phyloP scores from a whole-genome alignment of 768 basidiomycete species.

The Grammothele lineata region DNA sequence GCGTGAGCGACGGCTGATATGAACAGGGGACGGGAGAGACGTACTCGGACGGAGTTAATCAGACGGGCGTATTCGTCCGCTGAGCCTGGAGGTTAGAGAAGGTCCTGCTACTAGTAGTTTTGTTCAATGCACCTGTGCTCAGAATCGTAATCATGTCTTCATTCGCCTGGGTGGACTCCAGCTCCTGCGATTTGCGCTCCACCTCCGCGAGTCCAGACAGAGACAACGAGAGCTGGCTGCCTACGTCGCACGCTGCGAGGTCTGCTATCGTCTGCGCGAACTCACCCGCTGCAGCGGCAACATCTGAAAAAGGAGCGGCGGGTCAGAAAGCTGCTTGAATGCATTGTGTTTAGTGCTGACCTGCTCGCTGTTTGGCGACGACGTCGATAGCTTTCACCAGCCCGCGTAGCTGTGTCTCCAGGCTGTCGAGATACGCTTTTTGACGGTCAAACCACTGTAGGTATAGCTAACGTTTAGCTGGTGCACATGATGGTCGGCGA shows the following conservation, averaged over 20 bases:
- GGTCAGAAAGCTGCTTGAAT: background rate
- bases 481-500: background rate
- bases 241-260: conserved; percentile 73
- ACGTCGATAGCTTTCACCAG: conserved; percentile 83
- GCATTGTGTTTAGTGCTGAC: conserved; percentile 38
- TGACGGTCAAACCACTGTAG: conserved; percentile 93
- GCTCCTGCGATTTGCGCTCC: conserved; percentile 66
- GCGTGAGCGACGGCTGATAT: background rate
- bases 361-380: conserved; percentile 78
- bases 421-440: conserved; percentile 77
- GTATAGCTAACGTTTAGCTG: no score
- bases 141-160: conserved; percentile 80
- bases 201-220: conserved; percentile 71
- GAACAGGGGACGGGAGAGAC: conserved; percentile 23
- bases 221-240: conserved; percentile 64
- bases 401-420: conserved; percentile 85
- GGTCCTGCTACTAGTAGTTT: no score
- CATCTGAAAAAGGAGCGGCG: conserved; percentile 45
- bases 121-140: conserved; percentile 59
- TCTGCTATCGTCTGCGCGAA: conserved; percentile 70
- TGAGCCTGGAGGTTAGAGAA: no score
- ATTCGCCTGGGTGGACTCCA: conserved; percentile 70
- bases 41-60: conserved; percentile 79
- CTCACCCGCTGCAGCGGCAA: conserved; percentile 68
- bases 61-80: conserved; percentile 94